Percentiles rank a stretch among this genome's conserved stretches.
Conservation (phyloP, 768 basidiomycete genomes). For the button mushroom (Agaricus bisporus) region DNA sequence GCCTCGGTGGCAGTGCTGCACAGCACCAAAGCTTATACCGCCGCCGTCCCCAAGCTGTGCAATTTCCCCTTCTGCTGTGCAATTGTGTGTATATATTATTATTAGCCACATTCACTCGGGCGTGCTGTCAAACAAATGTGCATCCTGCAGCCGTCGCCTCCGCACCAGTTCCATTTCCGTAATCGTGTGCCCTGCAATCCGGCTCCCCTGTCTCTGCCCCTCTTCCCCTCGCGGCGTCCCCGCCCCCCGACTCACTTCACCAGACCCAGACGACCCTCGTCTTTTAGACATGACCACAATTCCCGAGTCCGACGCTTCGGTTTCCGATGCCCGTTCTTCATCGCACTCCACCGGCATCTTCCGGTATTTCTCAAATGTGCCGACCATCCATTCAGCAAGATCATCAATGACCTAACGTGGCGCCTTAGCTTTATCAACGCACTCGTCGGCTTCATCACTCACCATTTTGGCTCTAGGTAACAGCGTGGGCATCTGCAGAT, state of each 20-base stretch:
- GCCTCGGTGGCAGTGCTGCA: conserved; percentile 31
- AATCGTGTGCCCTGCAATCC: conserved; percentile 60
- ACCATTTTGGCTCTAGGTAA: conserved; percentile 75
- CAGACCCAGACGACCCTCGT: conserved; percentile 14
- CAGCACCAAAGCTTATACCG: conserved; percentile 29
- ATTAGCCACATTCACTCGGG: conserved; percentile 9
- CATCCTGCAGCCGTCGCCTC: conserved; percentile 69
- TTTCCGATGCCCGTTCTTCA: conserved; percentile 20
- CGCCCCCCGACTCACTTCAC: conserved; percentile 4
- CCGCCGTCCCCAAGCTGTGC: conserved; percentile 26
- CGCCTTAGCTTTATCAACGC: background rate
- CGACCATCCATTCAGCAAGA: conserved; percentile 88
- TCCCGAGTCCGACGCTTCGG: conserved; percentile 63
- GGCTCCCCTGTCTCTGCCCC: conserved; percentile 20
- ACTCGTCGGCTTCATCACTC: conserved; percentile 14
- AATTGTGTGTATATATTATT: background rate
- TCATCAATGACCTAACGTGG: conserved; percentile 56
- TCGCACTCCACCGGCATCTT: conserved; percentile 11
- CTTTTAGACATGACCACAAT: conserved; percentile 68
- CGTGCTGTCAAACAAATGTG: conserved; percentile 52
- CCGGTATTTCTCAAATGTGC: conserved; percentile 50
- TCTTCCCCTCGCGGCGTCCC: conserved; percentile 16
- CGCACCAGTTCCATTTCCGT: conserved; percentile 76
- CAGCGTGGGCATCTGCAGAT: conserved; percentile 88
- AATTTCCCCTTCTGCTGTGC: conserved; percentile 10